Evolutionary conservation across 2,329 filamentous ascomycete species (phyloP).

Genomic region (Colletotrichum sidae): DNA sequence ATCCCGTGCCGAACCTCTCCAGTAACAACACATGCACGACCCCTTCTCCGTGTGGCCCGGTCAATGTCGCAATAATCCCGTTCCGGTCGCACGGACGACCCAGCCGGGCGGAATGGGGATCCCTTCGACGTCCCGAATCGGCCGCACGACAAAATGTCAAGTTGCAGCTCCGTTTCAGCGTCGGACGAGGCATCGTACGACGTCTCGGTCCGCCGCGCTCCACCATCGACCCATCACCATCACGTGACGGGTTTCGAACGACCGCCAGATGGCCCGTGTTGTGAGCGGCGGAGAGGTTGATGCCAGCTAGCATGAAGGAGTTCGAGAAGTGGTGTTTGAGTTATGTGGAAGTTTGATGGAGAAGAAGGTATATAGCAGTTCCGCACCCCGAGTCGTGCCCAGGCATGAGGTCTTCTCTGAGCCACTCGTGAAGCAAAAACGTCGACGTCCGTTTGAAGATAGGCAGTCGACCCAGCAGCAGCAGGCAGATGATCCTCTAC

Average conservation of each 20-base stretch:
- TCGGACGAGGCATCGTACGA: conserved; percentile 34
- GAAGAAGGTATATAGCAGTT: conserved; percentile 11
- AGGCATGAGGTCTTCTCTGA: not conserved
- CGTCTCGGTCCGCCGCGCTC: conserved; percentile 21
- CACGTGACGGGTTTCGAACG: conserved; percentile 12
- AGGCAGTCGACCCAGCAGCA: not conserved
- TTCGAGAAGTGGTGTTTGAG: no score
- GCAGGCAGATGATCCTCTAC: conserved; percentile 7
- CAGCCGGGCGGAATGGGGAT: not conserved
- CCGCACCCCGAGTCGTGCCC: no score
- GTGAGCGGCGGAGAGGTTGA: conserved; percentile 9
- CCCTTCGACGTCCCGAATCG: not conserved
- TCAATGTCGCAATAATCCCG: no score
- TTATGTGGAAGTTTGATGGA: not conserved
- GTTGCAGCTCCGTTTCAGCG: conserved; percentile 37
- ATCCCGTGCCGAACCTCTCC: no score
- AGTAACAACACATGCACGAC: no score
- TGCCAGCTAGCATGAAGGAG: no score
- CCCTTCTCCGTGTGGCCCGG: no score
- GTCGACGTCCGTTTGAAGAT: not conserved
- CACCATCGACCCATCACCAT: conserved; percentile 35
- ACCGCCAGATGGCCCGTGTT: conserved; percentile 26
- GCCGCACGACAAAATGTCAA: conserved; percentile 2
- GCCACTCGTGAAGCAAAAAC: not conserved
- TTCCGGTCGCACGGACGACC: not conserved